phyloP scores from a whole-genome alignment of 345 rosid genomes.

The Euphorbia lathyris region DNA sequence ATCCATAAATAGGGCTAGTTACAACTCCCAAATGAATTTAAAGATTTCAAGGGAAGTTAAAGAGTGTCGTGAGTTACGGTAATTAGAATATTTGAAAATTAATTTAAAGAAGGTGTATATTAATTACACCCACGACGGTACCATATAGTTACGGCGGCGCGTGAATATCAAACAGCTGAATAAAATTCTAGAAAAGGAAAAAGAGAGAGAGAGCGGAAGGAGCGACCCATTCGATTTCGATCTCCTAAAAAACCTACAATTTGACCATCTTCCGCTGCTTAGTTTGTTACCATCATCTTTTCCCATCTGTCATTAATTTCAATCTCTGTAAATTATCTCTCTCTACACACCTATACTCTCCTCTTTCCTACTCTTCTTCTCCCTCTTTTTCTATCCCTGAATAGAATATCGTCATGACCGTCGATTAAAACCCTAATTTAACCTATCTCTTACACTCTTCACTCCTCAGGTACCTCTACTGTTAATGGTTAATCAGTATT shows the following conservation, averaged over 20 bases:
- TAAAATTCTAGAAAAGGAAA: background rate
- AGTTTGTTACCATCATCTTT: constrained; percentile 24
- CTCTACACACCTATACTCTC: background rate
- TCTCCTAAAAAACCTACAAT: constrained; percentile 52
- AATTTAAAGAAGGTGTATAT: too few relatives aligned
- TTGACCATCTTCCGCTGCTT: constrained; percentile 39
- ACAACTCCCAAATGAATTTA: too few relatives aligned
- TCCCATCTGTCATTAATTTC: background rate
- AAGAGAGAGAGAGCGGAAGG: constrained; percentile 7
- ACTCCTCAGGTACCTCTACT: constrained; percentile 26
- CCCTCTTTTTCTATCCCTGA: too few relatives aligned
- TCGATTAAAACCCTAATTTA: constrained; percentile 72
- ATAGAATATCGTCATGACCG: constrained; percentile 43
- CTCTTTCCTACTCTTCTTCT: background rate
- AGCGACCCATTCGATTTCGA: constrained; percentile 36
- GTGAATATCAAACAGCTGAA: background rate
- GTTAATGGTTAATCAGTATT: constrained; percentile 1
- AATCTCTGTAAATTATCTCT: constrained; percentile 1
- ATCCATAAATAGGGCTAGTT: too few relatives aligned
- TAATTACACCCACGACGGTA: too few relatives aligned
- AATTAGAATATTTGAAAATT: too few relatives aligned
- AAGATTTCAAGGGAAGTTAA: too few relatives aligned
- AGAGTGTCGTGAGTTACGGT: too few relatives aligned
- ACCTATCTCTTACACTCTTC: constrained; percentile 10
- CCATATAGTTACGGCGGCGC: constrained; percentile 6